Base-by-base conservation (phyloP, 345 rosid species). In the Moricandia moricandioides region DNA sequence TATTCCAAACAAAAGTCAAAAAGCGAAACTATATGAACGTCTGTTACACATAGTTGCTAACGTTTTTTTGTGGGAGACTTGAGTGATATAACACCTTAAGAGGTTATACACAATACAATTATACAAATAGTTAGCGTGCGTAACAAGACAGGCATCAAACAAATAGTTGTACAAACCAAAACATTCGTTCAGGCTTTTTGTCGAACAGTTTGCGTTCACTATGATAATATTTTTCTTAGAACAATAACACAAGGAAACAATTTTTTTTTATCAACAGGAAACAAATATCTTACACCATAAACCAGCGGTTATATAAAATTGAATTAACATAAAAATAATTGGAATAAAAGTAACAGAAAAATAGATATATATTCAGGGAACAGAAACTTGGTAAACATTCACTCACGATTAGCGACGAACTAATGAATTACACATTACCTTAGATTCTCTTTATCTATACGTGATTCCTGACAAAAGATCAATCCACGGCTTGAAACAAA, bases 101-200 rank as follows among this genome's bases (percentile, higher is more conserved):
- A 21, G 24, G 24, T 21, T 21, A 21, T 21, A 21, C 2, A 21
- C 24, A 21, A 21, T 21, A 21, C 24, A 21, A 21, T n/a, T n/a
- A n/a, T n/a, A n/a, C n/a, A n/a, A n/a, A n/a, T 21, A 21, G 24
- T 21, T 21, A 21, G 24, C 24, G 24, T 21, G 24, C 24, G 24
- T 21, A 21, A 21, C 24, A 21, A 21, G 24, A 21, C 1, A 21
- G n/a, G 18, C 9, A 49, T 40, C 6, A 45, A 21, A 26, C 16
- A 37, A 51, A 72, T 34, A 49, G 40, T 65, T 43, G 2, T 27
- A 55, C 17, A 12, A 4, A 57, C 6, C 7, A 39, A 43, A 45
- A 18, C n/a, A 21, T 68, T 68, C 69, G 61, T 16, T 73, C 17
- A 73, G 71, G 65, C 57, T 39, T 65, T 65, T 73, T 2, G 35